Conservation (phyloP, 129 eudicot genomes). For the Flaveria bidentis region DNA sequence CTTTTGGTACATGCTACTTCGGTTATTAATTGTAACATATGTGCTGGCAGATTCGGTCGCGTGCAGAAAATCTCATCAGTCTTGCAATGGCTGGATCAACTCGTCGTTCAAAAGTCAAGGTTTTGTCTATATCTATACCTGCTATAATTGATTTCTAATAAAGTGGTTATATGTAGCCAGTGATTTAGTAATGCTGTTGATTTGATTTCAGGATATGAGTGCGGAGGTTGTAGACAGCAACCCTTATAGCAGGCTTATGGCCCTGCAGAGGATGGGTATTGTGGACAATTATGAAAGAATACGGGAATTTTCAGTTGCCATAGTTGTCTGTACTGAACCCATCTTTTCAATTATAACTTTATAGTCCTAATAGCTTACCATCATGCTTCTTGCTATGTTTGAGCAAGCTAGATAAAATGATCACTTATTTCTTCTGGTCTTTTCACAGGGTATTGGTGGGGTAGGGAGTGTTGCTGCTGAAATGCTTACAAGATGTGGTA, state of each 20-base stretch:
- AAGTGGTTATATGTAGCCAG: not conserved
- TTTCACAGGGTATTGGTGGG: constrained; percentile 92
- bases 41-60: constrained; percentile 51
- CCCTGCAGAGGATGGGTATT: constrained; percentile 98
- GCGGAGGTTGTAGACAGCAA: constrained; percentile 98
- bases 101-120: constrained; percentile 88
- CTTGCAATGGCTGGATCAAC: constrained; percentile 56
- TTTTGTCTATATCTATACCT: constrained; percentile 19
- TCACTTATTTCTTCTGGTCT: not conserved
- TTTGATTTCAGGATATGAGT: constrained; percentile 77
- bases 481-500: constrained; percentile 99
- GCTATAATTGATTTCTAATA: constrained; percentile 2
- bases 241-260: constrained; percentile 98
- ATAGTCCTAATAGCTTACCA: not conserved
- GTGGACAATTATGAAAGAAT: constrained; percentile 93
- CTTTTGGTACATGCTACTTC: not conserved
- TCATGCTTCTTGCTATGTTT: not conserved
- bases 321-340: constrained; percentile 78
- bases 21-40: constrained; percentile 15
- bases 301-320: constrained; percentile 90
- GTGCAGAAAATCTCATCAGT: constrained; percentile 52
- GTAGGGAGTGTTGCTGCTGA: constrained; percentile 99
- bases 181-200: not conserved
- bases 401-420: constrained; percentile 1
- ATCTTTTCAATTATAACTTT: constrained; percentile 12